These are phyloP conservation scores for Globisporangium paddicum DNA, from an alignment of 352 stramenopile species.

Conservation along the genomic window DNA sequence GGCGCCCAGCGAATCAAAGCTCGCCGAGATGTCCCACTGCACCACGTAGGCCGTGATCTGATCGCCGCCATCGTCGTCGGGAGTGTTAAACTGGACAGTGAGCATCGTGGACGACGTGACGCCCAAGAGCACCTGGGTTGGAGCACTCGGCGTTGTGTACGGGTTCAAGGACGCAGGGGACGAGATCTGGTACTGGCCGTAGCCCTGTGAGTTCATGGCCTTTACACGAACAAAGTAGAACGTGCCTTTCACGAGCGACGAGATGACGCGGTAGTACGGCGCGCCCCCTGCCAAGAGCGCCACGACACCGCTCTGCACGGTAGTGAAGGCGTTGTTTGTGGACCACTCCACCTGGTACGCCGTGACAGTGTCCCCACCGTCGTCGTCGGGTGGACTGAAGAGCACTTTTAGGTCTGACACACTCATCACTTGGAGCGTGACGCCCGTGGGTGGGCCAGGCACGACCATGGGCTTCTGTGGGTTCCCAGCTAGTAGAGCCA, in stretches of 20 bases:
- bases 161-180: slow-evolving; percentile 90
- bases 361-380: slow-evolving; percentile 84
- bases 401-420: slow-evolving; percentile 87
- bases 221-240: slow-evolving; percentile 76
- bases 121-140: slow-evolving; percentile 75
- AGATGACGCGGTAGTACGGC: slow-evolving; percentile 55
- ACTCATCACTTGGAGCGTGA: slow-evolving; percentile 60
- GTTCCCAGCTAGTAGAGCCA: slow-evolving; percentile 41
- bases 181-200: slow-evolving; percentile 77
- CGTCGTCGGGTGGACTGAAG: slow-evolving; percentile 82
- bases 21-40: slow-evolving; percentile 89
- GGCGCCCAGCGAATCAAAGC: slow-evolving; percentile 82
- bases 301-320: slow-evolving; percentile 29
- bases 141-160: slow-evolving; percentile 86
- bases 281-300: slow-evolving; percentile 49
- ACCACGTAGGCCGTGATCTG: slow-evolving; percentile 86
- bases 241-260: slow-evolving; percentile 51
- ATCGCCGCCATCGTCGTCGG: slow-evolving; percentile 88
- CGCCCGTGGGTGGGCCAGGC: slow-evolving; percentile 56
- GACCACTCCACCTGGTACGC: slow-evolving; percentile 94
- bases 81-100: slow-evolving; percentile 83
- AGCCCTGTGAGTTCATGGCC: slow-evolving; percentile 65
- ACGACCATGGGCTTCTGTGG: slow-evolving; percentile 82
- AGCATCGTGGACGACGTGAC: slow-evolving; percentile 88
- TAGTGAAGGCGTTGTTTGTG: slow-evolving; percentile 65